Evolutionary conservation across 2,329 filamentous ascomycete species (phyloP), one percentile per base, ranked within the genome.

Genomic region (Colletotrichum sp.): DNA sequence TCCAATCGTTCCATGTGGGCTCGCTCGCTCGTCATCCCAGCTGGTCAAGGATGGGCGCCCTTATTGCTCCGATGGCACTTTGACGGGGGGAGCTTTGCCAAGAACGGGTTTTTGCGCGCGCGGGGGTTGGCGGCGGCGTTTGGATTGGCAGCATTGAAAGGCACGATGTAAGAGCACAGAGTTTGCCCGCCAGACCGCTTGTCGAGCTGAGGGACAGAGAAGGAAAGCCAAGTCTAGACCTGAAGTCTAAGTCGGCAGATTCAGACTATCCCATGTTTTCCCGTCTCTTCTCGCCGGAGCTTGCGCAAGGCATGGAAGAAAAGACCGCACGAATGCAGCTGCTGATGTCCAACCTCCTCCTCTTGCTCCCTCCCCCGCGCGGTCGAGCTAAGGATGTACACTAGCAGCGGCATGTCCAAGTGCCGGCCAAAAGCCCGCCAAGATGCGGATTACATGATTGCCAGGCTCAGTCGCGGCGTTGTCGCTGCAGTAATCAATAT

Each of bases 1-100:
- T 12, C 71, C 57, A 74, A 69, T 73, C 57, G 59, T 55, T 36
- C 52, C 64, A 72, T 68, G 63, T 68, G 49, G 34, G n/a, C 52
- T 62, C 64, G 55, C 52, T 62, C 64, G 55, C 19, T 44, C 30
- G 15, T 22, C 30, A 22, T 16, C 32, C 39, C 27, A 63, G 64
- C 32, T 39, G 30, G 9, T 19, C 61, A 39, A 39, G 61, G 32
- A 25, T 36, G 11, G 25, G 8, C 32, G 27, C 30, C 34, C 32
- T 55, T 62, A 57, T 8, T 25, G n/a, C n/a, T 62, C 29, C 57
- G 29, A 62, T 62, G 57, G 30, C 57, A 62, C 57, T 30, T 62
- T 12, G 29, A 29, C 57, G 34, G 16, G 49, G 49, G 32, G 8
- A 55, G 32, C 30, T 39, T n/a, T 29, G 55, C 55, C 64, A 69